Evolutionary conservation across 2,329 filamentous ascomycete genomes (phyloP).

Genomic region (Pseudocercospora macadamiae): DNA sequence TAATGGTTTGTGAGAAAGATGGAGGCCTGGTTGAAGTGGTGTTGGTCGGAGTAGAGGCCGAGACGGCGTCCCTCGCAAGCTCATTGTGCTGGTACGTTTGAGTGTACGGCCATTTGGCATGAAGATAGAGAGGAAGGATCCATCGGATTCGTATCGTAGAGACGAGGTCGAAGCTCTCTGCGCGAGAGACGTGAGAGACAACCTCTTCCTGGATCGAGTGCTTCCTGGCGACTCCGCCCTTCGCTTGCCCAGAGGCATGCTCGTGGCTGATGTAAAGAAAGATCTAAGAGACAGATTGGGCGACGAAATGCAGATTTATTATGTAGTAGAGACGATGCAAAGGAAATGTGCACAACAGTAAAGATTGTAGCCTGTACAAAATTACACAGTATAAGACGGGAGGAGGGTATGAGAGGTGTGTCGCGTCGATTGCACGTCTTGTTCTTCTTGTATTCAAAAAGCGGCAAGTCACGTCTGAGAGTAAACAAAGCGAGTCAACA

Average conservation of each 20-base stretch:
- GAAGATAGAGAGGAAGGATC: slow-evolving; percentile 21
- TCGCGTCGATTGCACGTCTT: background rate
- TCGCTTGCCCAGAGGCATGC: slow-evolving; percentile 18
- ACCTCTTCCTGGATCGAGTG: slow-evolving; percentile 15
- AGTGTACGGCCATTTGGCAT: slow-evolving; percentile 13
- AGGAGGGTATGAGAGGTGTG: background rate
- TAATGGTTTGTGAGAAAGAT: slow-evolving; percentile 19
- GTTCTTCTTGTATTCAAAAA: background rate
- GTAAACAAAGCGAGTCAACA: slow-evolving; percentile 11
- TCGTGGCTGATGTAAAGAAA: background rate
- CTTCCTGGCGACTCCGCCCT: slow-evolving; percentile 8
- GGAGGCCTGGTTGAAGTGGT: slow-evolving; percentile 25
- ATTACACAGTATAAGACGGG: background rate
- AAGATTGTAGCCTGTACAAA: background rate
- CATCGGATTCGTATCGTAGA: slow-evolving; percentile 21
- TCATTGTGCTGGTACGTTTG: slow-evolving; percentile 17
- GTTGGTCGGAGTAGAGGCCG: slow-evolving; percentile 14
- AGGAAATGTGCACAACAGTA: background rate
- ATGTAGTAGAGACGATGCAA: background rate
- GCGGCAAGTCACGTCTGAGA: background rate
- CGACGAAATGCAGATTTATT: background rate
- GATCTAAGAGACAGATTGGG: background rate
- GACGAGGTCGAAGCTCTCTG: slow-evolving; percentile 20
- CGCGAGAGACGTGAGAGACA: slow-evolving; percentile 21
- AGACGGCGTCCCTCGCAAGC: slow-evolving; percentile 9